These are phyloP conservation scores for Fusarium paranaense DNA, from an alignment of 2,329 filamentous ascomycete genomes.

Conservation along the genomic window DNA sequence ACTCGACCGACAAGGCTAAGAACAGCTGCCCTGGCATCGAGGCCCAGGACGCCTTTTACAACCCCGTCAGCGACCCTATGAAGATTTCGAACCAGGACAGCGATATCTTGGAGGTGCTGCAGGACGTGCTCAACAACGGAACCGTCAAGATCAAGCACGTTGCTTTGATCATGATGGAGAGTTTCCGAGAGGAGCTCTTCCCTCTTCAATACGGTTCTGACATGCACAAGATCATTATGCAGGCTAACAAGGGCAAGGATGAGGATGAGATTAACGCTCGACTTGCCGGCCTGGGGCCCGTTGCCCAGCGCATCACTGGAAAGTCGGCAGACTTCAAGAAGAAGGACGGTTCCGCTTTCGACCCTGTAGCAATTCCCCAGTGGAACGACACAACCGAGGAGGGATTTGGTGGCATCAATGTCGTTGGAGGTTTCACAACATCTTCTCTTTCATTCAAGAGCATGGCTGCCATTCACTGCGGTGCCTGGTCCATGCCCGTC, in stretches of 20 bases:
- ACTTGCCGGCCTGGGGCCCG: slow-evolving; percentile 36
- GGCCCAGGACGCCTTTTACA: slow-evolving; percentile 49
- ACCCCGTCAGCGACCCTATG: slow-evolving; percentile 53
- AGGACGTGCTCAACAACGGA: slow-evolving; percentile 37
- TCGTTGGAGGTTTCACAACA: slow-evolving; percentile 54
- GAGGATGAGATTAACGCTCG: slow-evolving; percentile 40
- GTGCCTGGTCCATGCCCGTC: slow-evolving; percentile 53
- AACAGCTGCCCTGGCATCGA: slow-evolving; percentile 5
- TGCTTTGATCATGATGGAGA: slow-evolving; percentile 59
- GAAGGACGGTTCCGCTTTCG: slow-evolving; percentile 40
- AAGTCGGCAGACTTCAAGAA: slow-evolving; percentile 37
- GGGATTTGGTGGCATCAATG: slow-evolving; percentile 54
- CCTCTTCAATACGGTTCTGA: slow-evolving; percentile 56
- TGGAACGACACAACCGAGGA: slow-evolving; percentile 38
- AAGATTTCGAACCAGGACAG: slow-evolving; percentile 54
- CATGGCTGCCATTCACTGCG: slow-evolving; percentile 56
- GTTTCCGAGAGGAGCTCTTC: slow-evolving; percentile 59
- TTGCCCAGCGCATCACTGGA: slow-evolving; percentile 36
- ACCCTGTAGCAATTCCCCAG: slow-evolving; percentile 44
- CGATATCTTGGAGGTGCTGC: slow-evolving; percentile 45
- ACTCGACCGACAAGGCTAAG: not conserved
- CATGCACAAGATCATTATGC: slow-evolving; percentile 50
- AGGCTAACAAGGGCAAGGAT: slow-evolving; percentile 46
- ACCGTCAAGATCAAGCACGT: slow-evolving; percentile 57
- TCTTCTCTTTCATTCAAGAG: slow-evolving; percentile 59